A percentile compares a stretch with the other conserved stretches of the same genome.
phyloP scores from a whole-genome alignment of 805 yeast species.

The Teunomyces atbi region DNA sequence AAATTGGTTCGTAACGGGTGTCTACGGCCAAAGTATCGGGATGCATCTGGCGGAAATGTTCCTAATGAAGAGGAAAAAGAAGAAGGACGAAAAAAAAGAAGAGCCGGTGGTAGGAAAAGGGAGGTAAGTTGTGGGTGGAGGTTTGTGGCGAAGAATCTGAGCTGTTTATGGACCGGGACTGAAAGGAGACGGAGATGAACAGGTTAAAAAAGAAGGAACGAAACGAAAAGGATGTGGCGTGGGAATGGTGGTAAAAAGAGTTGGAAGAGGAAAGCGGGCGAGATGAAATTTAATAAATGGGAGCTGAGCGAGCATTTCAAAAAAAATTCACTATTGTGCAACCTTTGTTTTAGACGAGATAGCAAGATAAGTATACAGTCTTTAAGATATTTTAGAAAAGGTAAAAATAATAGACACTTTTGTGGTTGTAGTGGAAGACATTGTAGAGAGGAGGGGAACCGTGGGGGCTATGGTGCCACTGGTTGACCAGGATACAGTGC shows the following conservation, averaged over 20 bases:
- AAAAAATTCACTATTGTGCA: conserved; percentile 1
- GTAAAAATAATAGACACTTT: not conserved
- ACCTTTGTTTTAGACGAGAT: conserved; percentile 1
- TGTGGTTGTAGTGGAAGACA: no score
- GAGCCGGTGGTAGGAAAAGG: not conserved
- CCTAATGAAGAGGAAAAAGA: not conserved
- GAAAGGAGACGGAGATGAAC: no score
- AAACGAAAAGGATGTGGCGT: not conserved
- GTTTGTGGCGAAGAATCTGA: not conserved
- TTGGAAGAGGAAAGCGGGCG: not conserved
- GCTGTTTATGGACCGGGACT: no score
- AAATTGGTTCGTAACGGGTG: not conserved
- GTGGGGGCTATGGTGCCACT: not conserved
- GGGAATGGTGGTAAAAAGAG: not conserved
- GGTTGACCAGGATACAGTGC: not conserved
- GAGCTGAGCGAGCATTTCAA: not conserved
- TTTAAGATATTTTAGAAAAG: not conserved
- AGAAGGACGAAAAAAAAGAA: not conserved
- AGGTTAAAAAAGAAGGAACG: not conserved
- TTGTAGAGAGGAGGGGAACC: no score
- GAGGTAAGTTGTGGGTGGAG: not conserved
- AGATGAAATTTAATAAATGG: conserved; percentile 1
- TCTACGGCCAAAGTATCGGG: conserved; percentile 4
- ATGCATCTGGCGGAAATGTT: not conserved
- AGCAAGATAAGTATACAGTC: conserved; percentile 1